Conservation (phyloP, 176 grass and related monocot species). For the Phoenix roebelenii region DNA sequence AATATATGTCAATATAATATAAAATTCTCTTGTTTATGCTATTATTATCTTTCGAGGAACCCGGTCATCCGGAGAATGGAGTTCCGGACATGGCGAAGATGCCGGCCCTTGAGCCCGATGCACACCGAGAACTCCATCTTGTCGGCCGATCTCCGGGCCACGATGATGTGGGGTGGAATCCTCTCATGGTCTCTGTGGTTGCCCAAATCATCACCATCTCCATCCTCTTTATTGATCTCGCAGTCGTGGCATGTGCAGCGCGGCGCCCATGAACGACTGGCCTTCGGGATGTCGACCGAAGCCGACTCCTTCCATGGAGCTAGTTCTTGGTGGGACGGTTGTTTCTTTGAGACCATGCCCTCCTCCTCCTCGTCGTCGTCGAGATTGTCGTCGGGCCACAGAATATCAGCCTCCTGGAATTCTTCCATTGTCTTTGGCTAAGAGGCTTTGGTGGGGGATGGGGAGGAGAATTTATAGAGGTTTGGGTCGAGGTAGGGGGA, state of each 20-base stretch:
- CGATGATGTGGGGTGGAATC: constrained; percentile 20
- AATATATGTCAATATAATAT: too few species aligned
- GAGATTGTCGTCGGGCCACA: constrained; percentile 18
- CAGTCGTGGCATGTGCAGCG: neutral
- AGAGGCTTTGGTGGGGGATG: neutral
- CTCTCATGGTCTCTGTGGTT: constrained; percentile 1
- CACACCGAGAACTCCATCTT: constrained; percentile 18
- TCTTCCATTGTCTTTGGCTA: constrained; percentile 17
- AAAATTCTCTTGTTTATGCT: too few species aligned
- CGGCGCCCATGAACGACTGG: too few species aligned
- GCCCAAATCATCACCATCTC: constrained; percentile 24
- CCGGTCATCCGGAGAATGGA: constrained; percentile 28
- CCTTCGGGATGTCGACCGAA: too few species aligned
- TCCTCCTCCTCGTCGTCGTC: neutral
- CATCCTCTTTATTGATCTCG: constrained; percentile 13
- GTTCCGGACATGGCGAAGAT: constrained; percentile 20
- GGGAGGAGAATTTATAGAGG: too few species aligned
- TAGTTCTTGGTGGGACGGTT: too few species aligned
- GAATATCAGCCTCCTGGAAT: constrained; percentile 29
- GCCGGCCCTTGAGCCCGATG: constrained; percentile 22
- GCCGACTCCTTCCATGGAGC: too few species aligned
- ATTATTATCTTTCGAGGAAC: constrained; percentile 15
- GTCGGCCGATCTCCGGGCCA: constrained; percentile 13
- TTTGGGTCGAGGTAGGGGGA: too few species aligned
- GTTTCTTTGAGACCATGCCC: neutral